Conservation (phyloP, 306 rosid species). For the Neltuma alba region DNA sequence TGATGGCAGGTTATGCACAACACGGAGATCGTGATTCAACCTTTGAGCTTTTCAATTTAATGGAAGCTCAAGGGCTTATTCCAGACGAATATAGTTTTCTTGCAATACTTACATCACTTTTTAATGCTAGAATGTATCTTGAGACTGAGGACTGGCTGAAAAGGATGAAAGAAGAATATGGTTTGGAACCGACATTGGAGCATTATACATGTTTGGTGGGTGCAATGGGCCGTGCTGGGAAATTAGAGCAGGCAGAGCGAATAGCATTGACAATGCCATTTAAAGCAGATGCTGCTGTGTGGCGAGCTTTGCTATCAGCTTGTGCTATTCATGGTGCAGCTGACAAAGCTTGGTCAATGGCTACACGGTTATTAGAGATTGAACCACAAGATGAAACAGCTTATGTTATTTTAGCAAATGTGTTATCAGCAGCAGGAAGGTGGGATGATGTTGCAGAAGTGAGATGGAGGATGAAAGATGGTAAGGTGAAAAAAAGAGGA, state of each 20-base stretch:
- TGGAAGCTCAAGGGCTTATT: conserved; percentile 52
- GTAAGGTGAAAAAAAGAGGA: conserved; percentile 68
- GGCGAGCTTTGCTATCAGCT: conserved; percentile 80
- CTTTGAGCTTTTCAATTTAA: conserved; percentile 47
- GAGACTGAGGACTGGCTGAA: conserved; percentile 68
- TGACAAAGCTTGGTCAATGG: conserved; percentile 68
- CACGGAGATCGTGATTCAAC: conserved; percentile 64
- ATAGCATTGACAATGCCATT: conserved; percentile 69
- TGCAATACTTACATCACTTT: conserved; percentile 60
- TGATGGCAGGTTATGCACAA: conserved; percentile 82
- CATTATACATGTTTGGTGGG: conserved; percentile 92
- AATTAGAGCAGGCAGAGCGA: conserved; percentile 67
- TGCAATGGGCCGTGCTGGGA: conserved; percentile 74
- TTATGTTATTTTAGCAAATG: conserved; percentile 72
- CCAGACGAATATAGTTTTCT: conserved; percentile 81
- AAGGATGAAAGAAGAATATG: conserved; percentile 60
- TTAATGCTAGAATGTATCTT: conserved; percentile 64
- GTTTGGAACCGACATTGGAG: conserved; percentile 69
- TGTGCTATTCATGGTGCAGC: conserved; percentile 67
- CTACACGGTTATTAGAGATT: conserved; percentile 64
- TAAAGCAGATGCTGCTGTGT: conserved; percentile 80
- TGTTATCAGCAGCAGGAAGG: conserved; percentile 63
- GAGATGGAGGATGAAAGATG: conserved; percentile 74
- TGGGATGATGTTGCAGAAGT: conserved; percentile 87
- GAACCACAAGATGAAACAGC: conserved; percentile 78